Conservation (phyloP, 139 green algal species). For the Gonium pectorale region DNA sequence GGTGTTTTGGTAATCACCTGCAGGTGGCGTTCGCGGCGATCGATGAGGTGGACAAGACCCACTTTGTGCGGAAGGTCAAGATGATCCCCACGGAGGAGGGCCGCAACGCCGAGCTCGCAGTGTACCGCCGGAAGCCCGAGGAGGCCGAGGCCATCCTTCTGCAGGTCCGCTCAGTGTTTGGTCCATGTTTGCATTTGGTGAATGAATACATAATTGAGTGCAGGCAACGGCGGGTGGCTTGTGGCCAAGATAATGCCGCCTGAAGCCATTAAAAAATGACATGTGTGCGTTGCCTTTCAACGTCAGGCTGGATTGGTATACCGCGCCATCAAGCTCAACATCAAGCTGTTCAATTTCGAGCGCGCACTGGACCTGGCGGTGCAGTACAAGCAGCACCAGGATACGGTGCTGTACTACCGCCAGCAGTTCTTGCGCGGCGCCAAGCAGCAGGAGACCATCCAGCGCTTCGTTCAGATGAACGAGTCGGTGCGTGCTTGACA, state of each 20-base stretch:
- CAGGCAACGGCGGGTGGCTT: too few species aligned
- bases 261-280: too few species aligned
- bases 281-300: too few species aligned
- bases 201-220: too few species aligned
- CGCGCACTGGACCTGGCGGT: conserved; percentile 78
- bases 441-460: conserved; percentile 57
- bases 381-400: conserved; percentile 78
- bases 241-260: too few species aligned
- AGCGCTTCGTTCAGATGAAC: conserved; percentile 58
- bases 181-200: too few species aligned
- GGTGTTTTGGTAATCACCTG: neutral
- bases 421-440: conserved; percentile 46
- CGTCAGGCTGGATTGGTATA: conserved; percentile 77
- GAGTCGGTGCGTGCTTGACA: conserved; percentile 48
- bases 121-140: conserved; percentile 69
- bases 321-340: conserved; percentile 86
- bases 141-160: conserved; percentile 83
- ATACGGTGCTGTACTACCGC: conserved; percentile 80
- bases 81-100: conserved; percentile 75
- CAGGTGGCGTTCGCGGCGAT: conserved; percentile 38
- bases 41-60: conserved; percentile 71
- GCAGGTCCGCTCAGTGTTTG: too few species aligned
- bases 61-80: conserved; percentile 74
- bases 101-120: conserved; percentile 78
- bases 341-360: conserved; percentile 76